These are phyloP conservation scores for Clonostachys solani DNA, from an alignment of 2,329 filamentous ascomycete species.

Conservation along the genomic window DNA sequence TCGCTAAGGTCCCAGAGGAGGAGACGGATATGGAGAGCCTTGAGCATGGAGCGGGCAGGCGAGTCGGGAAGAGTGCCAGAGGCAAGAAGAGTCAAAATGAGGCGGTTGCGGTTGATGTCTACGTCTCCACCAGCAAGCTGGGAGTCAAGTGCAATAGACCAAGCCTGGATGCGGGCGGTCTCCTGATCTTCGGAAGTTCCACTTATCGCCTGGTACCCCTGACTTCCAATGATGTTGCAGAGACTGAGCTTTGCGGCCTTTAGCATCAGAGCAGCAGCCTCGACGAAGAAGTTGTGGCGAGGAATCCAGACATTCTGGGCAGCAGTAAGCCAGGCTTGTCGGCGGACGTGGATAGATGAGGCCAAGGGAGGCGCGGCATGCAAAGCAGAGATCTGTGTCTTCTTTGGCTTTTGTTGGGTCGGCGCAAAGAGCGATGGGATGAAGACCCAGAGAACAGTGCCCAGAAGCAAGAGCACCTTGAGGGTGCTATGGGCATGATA, in stretches of 20 bases:
- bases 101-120: conserved; percentile 82
- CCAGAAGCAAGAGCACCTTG: conserved; percentile 47
- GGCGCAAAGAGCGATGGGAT: conserved; percentile 46
- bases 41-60: conserved; percentile 81
- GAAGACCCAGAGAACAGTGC: conserved; percentile 49
- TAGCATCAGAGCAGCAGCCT: conserved; percentile 73
- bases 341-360: conserved; percentile 79
- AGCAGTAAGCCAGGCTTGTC: conserved; percentile 88
- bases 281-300: conserved; percentile 78
- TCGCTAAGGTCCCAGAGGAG: conserved; percentile 76
- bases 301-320: conserved; percentile 92
- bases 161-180: conserved; percentile 80
- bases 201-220: conserved; percentile 73
- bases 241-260: conserved; percentile 81
- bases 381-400: conserved; percentile 36
- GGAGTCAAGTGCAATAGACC: conserved; percentile 89
- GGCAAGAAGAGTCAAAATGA: conserved; percentile 82
- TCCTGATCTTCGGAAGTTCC: conserved; percentile 83
- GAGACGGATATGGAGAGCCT: conserved; percentile 86
- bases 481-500: conserved; percentile 49
- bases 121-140: conserved; percentile 87
- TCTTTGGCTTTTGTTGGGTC: conserved; percentile 44
- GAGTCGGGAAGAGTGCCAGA: conserved; percentile 84
- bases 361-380: conserved; percentile 65
- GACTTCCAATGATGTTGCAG: conserved; percentile 71